Conservation (phyloP, 148 eudicot genomes). For the Camellia granthamiana region DNA sequence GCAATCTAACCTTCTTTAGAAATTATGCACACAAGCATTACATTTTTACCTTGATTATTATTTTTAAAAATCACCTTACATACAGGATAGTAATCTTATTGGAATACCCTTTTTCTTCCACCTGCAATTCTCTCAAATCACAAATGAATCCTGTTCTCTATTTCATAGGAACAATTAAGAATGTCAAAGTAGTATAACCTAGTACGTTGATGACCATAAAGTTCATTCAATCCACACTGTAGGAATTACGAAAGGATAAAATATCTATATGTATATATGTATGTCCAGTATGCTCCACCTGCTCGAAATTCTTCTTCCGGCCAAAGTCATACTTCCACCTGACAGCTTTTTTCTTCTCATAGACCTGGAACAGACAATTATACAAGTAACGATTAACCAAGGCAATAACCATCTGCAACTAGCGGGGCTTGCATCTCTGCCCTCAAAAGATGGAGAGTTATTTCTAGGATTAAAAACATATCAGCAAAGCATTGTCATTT, state of each 20-base stretch:
- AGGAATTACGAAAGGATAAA: neutral
- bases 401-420: neutral
- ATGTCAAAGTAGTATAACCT: neutral
- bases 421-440: neutral
- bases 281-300: conserved; percentile 37
- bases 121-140: neutral
- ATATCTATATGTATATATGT: neutral
- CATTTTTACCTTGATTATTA: neutral
- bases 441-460: conserved; percentile 1
- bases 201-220: neutral
- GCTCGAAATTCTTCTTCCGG: conserved; percentile 67
- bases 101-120: neutral
- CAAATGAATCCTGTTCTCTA: neutral
- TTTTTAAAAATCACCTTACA: neutral
- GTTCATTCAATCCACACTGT: neutral
- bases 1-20: neutral
- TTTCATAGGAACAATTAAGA: neutral
- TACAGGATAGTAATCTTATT: neutral
- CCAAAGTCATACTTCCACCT: conserved; percentile 92
- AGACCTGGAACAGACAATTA: conserved; percentile 49
- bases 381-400: neutral
- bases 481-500: neutral
- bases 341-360: conserved; percentile 65
- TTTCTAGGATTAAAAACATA: neutral
- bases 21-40: neutral